Evolutionary conservation across 345 rosid species (phyloP).

Genomic region (Capsella bursapastoris): DNA sequence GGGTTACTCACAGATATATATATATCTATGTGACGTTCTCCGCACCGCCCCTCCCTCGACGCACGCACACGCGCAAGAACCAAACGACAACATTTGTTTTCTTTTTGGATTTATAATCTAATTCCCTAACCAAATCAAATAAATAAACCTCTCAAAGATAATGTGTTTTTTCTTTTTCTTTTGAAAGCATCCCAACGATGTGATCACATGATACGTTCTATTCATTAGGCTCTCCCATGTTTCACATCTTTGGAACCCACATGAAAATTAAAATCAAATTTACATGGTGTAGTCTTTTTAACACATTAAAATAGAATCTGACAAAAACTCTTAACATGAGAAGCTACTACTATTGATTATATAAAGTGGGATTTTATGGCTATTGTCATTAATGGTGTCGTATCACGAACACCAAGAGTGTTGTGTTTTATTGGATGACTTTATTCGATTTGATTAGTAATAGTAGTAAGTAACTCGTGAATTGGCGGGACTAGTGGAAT

Average conservation of each 20-base stretch:
- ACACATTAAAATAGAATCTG: constrained; percentile 20
- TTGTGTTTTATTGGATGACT: constrained; percentile 34
- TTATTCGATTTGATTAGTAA: constrained; percentile 12
- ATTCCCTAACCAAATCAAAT: constrained; percentile 16
- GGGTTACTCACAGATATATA: constrained; percentile 33
- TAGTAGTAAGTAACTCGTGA: not conserved
- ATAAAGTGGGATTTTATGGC: constrained; percentile 6
- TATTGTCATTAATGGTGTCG: constrained; percentile 27
- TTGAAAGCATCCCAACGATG: constrained; percentile 9
- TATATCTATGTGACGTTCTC: constrained; percentile 32
- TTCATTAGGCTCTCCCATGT: constrained; percentile 20
- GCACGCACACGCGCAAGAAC: constrained; percentile 41
- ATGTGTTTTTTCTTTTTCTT: not conserved
- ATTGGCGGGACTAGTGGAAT: not conserved
- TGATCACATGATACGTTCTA: constrained; percentile 25
- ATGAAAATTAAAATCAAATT: constrained; percentile 1
- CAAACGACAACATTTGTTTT: constrained; percentile 37
- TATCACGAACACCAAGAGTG: constrained; percentile 24
- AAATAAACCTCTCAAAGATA: not conserved
- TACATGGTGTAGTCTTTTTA: not conserved
- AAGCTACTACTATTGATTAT: constrained; percentile 8
- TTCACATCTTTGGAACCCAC: constrained; percentile 6
- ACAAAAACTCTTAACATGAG: constrained; percentile 13
- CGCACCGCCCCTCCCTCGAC: constrained; percentile 37
- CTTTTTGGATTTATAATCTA: constrained; percentile 31